Evolutionary conservation across 306 rosid genomes (phyloP).

Genomic region (Parietaria judaica): DNA sequence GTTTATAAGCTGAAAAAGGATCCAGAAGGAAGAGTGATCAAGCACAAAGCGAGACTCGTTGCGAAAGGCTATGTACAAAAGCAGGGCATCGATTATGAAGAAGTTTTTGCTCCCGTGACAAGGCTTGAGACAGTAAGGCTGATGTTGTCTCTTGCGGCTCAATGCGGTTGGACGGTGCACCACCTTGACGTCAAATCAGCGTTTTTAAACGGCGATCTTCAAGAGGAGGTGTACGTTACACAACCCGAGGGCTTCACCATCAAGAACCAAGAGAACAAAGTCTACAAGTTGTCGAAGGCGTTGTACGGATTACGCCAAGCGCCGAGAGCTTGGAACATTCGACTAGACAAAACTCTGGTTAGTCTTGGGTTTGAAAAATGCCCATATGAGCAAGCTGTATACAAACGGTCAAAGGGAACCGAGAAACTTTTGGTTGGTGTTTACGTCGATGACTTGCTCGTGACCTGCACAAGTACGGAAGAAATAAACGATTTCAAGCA

Average conservation of each 20-base stretch:
- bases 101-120: neutral
- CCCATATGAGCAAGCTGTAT: too few species aligned
- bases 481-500: too few species aligned
- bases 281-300: neutral
- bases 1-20: slow-evolving; percentile 1
- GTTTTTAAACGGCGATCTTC: neutral
- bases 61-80: neutral
- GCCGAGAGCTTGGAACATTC: neutral
- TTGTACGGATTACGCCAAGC: neutral
- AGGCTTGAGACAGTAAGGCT: neutral
- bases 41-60: neutral
- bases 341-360: too few species aligned
- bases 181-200: neutral
- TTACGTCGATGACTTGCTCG: too few species aligned
- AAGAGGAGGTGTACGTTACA: neutral
- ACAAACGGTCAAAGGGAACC: too few species aligned
- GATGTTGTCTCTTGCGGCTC: neutral
- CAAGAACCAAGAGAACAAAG: neutral
- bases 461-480: too few species aligned
- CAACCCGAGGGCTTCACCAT: neutral
- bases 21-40: neutral
- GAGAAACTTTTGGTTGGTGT: too few species aligned
- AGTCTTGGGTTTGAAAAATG: too few species aligned
- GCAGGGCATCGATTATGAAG: neutral
- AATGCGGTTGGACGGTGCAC: neutral